These are phyloP conservation scores for Coemansia sp. DNA, from an alignment of 192 early-diverging fungal species.

Conservation along the genomic window DNA sequence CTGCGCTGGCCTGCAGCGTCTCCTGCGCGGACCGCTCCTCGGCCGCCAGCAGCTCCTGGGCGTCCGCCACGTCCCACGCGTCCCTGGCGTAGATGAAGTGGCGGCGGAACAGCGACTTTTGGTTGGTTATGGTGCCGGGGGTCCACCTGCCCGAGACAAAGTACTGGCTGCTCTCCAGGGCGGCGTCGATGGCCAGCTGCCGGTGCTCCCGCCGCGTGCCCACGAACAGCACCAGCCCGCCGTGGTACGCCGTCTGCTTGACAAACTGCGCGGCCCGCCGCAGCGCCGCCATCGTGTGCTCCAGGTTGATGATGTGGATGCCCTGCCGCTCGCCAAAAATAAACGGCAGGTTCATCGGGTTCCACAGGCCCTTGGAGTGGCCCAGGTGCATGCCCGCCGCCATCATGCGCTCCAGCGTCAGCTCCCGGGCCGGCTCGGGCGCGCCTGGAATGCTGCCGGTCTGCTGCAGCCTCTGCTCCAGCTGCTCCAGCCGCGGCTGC, in stretches of 20 bases:
- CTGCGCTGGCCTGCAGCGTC: neutral
- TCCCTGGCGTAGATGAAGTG: slow-evolving; percentile 14
- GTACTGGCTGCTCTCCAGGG: slow-evolving; percentile 69
- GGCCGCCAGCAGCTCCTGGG: slow-evolving; percentile 9
- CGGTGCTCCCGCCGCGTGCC: slow-evolving; percentile 69
- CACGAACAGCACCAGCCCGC: slow-evolving; percentile 83
- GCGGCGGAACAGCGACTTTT: slow-evolving; percentile 30
- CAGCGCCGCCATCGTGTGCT: slow-evolving; percentile 81
- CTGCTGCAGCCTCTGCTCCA: neutral
- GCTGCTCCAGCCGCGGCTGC: too few relatives aligned
- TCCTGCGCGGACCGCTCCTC: neutral
- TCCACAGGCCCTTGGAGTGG: slow-evolving; percentile 72
- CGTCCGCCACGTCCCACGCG: slow-evolving; percentile 42
- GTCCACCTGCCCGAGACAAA: slow-evolving; percentile 79
- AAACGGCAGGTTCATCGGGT: slow-evolving; percentile 77
- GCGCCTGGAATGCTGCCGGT: neutral
- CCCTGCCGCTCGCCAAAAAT: slow-evolving; percentile 87
- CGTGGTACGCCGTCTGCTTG: slow-evolving; percentile 65
- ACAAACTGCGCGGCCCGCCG: slow-evolving; percentile 76
- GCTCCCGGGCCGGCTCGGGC: slow-evolving; percentile 23
- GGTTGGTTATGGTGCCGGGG: slow-evolving; percentile 87
- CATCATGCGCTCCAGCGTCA: slow-evolving; percentile 68
- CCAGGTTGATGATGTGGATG: slow-evolving; percentile 90
- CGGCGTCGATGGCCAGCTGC: slow-evolving; percentile 76
- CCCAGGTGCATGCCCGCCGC: slow-evolving; percentile 89